Base-by-base conservation (phyloP, 2,329 filamentous ascomycete species). In the Paracoccidioides brasiliensis region DNA sequence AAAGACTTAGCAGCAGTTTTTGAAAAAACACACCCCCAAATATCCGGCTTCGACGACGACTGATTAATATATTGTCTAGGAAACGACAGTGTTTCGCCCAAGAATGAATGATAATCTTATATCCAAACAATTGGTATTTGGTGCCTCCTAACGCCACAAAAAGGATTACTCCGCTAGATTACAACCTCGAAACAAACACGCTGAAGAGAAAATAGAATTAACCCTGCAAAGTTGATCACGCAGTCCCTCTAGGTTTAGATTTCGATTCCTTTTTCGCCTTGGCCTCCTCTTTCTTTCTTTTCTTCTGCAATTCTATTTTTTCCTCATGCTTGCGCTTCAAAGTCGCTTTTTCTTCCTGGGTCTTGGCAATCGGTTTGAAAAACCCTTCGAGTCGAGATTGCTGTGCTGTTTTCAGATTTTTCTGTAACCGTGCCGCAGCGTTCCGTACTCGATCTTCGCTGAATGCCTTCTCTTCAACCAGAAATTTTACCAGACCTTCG, bases 391-490 rank as follows among this genome's bases (percentile, higher is more conserved):
- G 76, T 28, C 93, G 81, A 33, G 88, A 85, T 74, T 98, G 93
- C 71, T 97, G 93, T 33, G 85, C 85, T 51, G 80, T 86, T 79
- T 95, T 96, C 61, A 95, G 76, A 64, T 90, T 93, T 80, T 97
- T 98, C 69, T 87, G 81, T 56, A 98, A 74, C 55, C 88, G 82
- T 2, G 83, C 80, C 0, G 87, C 90, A 33, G 80, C 91, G 45
- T 79, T 82, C 41, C 90, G 82, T 7, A 98, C 93, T 15, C 93
- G 81, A 67, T 98, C 93, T 69, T 98, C 94, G 35, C 84, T 95
- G 78, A 98, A 98, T 0, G 90, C 93, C 74, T 98, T 98, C 67
- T 97, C 93, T 5, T 82, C 82, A 3, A 95, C 93, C 2, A 98
- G 76, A 71, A 88, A 98, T 64, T 93, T 81, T 60, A 98, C 81